phyloP scores from a whole-genome alignment of 192 early-diverging fungal genomes.

The Geosiphon pyriformis region DNA sequence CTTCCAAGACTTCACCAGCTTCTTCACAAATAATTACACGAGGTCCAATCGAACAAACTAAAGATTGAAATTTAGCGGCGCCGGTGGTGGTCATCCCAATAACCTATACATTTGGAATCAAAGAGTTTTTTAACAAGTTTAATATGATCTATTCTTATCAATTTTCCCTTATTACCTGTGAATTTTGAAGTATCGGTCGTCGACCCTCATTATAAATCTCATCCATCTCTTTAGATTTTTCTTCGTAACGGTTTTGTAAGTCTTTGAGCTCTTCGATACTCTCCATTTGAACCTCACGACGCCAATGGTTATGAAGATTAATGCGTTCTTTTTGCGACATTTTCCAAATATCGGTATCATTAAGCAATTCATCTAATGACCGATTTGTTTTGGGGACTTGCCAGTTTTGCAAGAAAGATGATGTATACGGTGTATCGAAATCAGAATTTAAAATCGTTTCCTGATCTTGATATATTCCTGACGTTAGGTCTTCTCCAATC shows the following conservation, averaged over 20 bases:
- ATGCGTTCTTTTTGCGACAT: slow-evolving; percentile 42
- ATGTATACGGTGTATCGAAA: background rate
- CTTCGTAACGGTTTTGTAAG: slow-evolving; percentile 2
- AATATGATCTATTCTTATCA: too few relatives aligned
- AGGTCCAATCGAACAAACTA: slow-evolving; percentile 40
- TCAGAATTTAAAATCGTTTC: background rate
- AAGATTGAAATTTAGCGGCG: slow-evolving; percentile 44
- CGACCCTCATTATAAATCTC: slow-evolving; percentile 34
- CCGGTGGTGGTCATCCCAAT: slow-evolving; percentile 59
- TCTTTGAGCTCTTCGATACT: slow-evolving; percentile 25
- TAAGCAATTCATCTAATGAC: slow-evolving; percentile 27
- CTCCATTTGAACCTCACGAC: slow-evolving; percentile 15
- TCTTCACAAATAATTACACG: slow-evolving; percentile 54
- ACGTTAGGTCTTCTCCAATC: background rate
- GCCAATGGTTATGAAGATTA: slow-evolving; percentile 37
- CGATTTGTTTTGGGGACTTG: slow-evolving; percentile 19
- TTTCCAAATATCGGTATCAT: slow-evolving; percentile 41
- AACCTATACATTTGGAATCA: background rate
- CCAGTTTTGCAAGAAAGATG: background rate
- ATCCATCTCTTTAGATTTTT: slow-evolving; percentile 21
- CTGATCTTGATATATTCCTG: background rate
- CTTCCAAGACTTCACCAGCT: slow-evolving; percentile 54
- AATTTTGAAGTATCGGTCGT: slow-evolving; percentile 25
- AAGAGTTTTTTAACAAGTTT: too few relatives aligned
- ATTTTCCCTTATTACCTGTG: slow-evolving; percentile 25